Conservation (phyloP, 768 basidiomycete genomes). For the Symmetrospora coprosmae region DNA sequence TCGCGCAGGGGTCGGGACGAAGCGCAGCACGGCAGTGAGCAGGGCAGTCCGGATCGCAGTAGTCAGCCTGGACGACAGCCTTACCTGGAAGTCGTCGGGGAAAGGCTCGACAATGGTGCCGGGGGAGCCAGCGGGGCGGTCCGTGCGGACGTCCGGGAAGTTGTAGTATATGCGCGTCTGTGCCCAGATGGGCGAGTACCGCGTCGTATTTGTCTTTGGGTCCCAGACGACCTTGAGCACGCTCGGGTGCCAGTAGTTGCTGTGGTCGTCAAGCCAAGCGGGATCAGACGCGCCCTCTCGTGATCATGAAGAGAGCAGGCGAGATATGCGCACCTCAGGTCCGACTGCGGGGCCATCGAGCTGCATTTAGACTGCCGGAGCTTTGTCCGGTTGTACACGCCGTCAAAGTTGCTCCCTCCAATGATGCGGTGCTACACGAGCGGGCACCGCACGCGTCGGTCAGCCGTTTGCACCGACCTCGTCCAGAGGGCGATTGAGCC, state of each 20-base stretch:
- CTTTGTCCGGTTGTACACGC: not conserved
- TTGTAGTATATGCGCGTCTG: slow-evolving; percentile 20
- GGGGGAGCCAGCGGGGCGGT: too few species aligned
- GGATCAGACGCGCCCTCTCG: not conserved
- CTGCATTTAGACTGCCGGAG: slow-evolving; percentile 7
- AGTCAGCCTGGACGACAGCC: too few species aligned
- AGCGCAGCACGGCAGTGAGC: not conserved
- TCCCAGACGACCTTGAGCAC: slow-evolving; percentile 5
- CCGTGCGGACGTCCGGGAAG: too few species aligned
- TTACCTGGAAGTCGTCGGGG: slow-evolving; percentile 10
- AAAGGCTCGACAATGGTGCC: slow-evolving; percentile 17
- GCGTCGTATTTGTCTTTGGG: not conserved
- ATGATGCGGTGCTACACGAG: slow-evolving; percentile 15
- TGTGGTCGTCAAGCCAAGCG: not conserved
- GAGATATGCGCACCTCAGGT: not conserved
- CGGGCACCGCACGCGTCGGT: not conserved
- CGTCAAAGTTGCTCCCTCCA: slow-evolving; percentile 14
- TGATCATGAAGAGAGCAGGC: not conserved
- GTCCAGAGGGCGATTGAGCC: not conserved
- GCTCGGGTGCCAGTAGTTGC: slow-evolving; percentile 14
- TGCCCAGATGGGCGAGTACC: slow-evolving; percentile 11
- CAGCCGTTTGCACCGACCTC: not conserved
- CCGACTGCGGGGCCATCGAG: not conserved
- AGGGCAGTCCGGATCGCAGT: too few species aligned
- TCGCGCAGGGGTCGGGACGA: too few species aligned